Evolutionary conservation across 2,329 filamentous ascomycete genomes (phyloP).

Genomic region (Ophioceras dolichostomum): DNA sequence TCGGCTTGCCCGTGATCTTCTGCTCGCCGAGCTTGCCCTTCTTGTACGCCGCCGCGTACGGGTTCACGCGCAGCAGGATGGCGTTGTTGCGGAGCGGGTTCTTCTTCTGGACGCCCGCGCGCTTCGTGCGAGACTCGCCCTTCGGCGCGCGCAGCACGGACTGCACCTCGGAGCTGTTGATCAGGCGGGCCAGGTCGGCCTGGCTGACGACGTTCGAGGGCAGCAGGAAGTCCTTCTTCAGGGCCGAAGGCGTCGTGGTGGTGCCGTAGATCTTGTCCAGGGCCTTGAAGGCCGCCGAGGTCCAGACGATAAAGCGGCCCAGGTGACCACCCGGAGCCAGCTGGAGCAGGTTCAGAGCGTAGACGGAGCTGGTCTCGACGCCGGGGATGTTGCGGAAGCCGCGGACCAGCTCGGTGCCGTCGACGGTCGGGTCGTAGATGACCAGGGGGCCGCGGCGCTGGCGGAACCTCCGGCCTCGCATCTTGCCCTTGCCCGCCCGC

Average conservation of each 20-base stretch:
- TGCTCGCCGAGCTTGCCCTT: conserved; percentile 73
- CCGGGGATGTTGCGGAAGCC: conserved; percentile 99
- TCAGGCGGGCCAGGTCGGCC: conserved; percentile 91
- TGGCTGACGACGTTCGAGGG: conserved; percentile 87
- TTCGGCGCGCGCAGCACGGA: conserved; percentile 85
- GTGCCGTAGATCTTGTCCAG: conserved; percentile 96
- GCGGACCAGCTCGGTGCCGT: conserved; percentile 85
- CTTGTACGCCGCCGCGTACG: conserved; percentile 83
- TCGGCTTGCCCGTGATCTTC: conserved; percentile 26
- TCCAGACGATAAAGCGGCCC: conserved; percentile 98
- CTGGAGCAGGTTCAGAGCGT: conserved; percentile 95
- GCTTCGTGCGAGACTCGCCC: conserved; percentile 83
- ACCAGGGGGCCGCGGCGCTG: conserved; percentile 96
- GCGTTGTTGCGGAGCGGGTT: conserved; percentile 99
- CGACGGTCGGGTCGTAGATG: conserved; percentile 91
- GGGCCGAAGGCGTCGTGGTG: conserved; percentile 74
- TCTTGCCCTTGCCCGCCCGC: conserved; percentile 97
- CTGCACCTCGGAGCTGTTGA: conserved; percentile 99
- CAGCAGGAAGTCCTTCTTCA: conserved; percentile 99
- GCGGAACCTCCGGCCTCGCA: conserved; percentile 89
- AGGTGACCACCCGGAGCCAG: conserved; percentile 98
- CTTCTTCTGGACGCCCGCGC: conserved; percentile 94
- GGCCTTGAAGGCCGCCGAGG: conserved; percentile 89
- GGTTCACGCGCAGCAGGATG: conserved; percentile 96
- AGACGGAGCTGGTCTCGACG: conserved; percentile 92